Percentiles rank a stretch among this genome's conserved stretches.
These are phyloP conservation scores for Xerocomus nothofagi DNA, from an alignment of 1,284 basidiomycete species.

Conservation along the genomic window DNA sequence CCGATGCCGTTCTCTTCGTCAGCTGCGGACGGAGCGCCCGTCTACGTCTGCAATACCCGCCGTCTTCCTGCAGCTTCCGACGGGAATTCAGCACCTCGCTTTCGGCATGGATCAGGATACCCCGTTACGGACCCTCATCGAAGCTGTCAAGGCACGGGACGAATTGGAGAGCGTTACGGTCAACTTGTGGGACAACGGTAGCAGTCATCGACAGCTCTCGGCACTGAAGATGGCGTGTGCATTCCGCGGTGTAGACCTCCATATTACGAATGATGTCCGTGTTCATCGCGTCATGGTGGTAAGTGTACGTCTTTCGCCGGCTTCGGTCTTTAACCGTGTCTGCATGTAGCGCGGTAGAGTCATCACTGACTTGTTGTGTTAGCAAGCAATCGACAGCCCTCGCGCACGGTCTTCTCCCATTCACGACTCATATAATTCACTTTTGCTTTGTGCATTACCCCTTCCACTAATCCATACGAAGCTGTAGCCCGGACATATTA, in stretches of 20 bases:
- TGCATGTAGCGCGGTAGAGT: slow-evolving; percentile 19
- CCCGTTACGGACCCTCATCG: slow-evolving; percentile 50
- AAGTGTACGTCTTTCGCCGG: slow-evolving; percentile 30
- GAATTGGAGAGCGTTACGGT: slow-evolving; percentile 46
- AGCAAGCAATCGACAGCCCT: slow-evolving; percentile 10
- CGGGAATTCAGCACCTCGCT: slow-evolving; percentile 52
- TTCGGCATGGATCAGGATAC: slow-evolving; percentile 59
- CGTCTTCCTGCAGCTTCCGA: slow-evolving; percentile 52
- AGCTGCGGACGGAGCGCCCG: slow-evolving; percentile 54
- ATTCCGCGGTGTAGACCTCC: slow-evolving; percentile 50
- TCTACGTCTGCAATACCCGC: slow-evolving; percentile 39
- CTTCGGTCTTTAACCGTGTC: slow-evolving; percentile 14
- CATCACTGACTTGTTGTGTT: slow-evolving; percentile 16
- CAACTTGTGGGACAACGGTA: slow-evolving; percentile 48
- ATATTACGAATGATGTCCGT: slow-evolving; percentile 45
- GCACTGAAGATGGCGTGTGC: slow-evolving; percentile 58
- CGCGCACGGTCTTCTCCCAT: neutral
- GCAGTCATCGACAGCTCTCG: slow-evolving; percentile 46
- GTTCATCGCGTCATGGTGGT: slow-evolving; percentile 50
- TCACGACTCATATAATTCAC: neutral
- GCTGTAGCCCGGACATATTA: slow-evolving; percentile 21
- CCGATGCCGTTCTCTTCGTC: slow-evolving; percentile 49
- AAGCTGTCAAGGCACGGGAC: slow-evolving; percentile 44
- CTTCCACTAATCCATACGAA: slow-evolving; percentile 10
- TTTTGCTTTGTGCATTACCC: slow-evolving; percentile 9